Evolutionary conservation across 257 asterid genomes (phyloP), one percentile per base, ranked within the genome.

Genomic region (Buddleja alternifolia): DNA sequence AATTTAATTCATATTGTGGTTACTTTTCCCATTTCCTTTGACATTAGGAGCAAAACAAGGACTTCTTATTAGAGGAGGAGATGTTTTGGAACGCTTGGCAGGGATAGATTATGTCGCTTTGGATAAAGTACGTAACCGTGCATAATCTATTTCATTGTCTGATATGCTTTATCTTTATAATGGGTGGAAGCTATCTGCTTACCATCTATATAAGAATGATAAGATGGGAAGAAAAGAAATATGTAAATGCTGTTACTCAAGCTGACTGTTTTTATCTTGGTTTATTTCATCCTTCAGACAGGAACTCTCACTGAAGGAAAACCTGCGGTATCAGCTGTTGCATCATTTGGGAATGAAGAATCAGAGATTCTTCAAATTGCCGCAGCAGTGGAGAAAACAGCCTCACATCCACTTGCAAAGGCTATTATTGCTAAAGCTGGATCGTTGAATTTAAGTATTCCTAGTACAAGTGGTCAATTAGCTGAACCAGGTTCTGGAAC

Each of bases 231-330:
- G 14, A 55, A 41, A 16, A 8, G 32, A 48, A 12, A 34, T 34
- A 11, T 64, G 60, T 47, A 37, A 37, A 58, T 39, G 11, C 37
- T 37, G 20, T 61, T 3, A 32, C 59, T 47, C 24, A 55, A 29
- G 52, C 60, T 79, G 63, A 66, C 57, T 63, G 45, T 54, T 64
- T 66, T 42, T 55, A 12, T 21, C 62, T 56, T 62, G 50, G 32
- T 51, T 67, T 25, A 68, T 74, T 60, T 70, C 36, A 10, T 77
- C 70, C 56, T 73, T 55, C 88, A 93, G 99, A 93, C 99, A 1
- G 97, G 99, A 71, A 90, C 99, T 74, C 92, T 93, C 47, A 93
- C 99, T 29, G 96, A 90, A 85, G 99, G 99, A 70, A 87, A 78
- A 77, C 97, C 97, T 66, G 69, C 93, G 70, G 99, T 93, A 45